These are phyloP conservation scores for Phaffia australis DNA, from an alignment of 768 basidiomycete genomes.

Conservation along the genomic window DNA sequence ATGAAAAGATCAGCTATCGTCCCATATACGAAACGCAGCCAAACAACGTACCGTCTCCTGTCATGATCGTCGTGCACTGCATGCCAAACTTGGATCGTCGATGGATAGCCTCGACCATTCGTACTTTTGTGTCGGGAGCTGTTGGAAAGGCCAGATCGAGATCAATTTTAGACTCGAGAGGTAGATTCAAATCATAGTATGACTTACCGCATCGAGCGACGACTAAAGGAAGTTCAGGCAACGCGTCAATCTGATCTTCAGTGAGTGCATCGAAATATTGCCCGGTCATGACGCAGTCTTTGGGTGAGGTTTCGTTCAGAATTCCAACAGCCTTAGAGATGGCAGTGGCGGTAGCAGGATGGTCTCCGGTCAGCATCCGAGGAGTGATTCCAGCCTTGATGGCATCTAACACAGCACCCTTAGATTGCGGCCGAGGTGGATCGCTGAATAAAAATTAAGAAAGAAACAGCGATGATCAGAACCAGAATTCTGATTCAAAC, in stretches of 20 bases:
- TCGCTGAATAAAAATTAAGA: slow-evolving; percentile 32
- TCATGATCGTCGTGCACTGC: slow-evolving; percentile 47
- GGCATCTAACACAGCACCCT: slow-evolving; percentile 47
- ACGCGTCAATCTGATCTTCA: slow-evolving; percentile 47
- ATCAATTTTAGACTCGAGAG: not conserved
- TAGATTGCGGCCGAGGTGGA: slow-evolving; percentile 49
- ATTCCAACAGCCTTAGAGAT: slow-evolving; percentile 49
- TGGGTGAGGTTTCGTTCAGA: slow-evolving; percentile 33
- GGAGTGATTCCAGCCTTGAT: slow-evolving; percentile 48
- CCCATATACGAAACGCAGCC: no score
- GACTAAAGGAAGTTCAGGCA: slow-evolving; percentile 47
- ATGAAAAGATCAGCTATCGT: not conserved
- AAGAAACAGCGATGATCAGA: not conserved
- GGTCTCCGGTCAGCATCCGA: slow-evolving; percentile 49
- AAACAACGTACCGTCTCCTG: slow-evolving; percentile 37
- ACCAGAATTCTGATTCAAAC: not conserved
- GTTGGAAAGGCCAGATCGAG: not conserved
- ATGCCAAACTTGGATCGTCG: slow-evolving; percentile 40
- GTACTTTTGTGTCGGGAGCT: slow-evolving; percentile 44
- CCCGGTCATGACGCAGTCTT: slow-evolving; percentile 39
- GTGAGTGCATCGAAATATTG: slow-evolving; percentile 48
- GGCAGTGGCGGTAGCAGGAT: slow-evolving; percentile 47
- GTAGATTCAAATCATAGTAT: slow-evolving; percentile 7
- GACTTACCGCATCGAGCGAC: slow-evolving; percentile 49
- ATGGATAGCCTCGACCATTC: slow-evolving; percentile 53